Percentiles rank a stretch among this genome's conserved stretches.
These are phyloP conservation scores for Graphilbum sp. DNA, from an alignment of 2,329 filamentous ascomycete species.

Conservation along the genomic window DNA sequence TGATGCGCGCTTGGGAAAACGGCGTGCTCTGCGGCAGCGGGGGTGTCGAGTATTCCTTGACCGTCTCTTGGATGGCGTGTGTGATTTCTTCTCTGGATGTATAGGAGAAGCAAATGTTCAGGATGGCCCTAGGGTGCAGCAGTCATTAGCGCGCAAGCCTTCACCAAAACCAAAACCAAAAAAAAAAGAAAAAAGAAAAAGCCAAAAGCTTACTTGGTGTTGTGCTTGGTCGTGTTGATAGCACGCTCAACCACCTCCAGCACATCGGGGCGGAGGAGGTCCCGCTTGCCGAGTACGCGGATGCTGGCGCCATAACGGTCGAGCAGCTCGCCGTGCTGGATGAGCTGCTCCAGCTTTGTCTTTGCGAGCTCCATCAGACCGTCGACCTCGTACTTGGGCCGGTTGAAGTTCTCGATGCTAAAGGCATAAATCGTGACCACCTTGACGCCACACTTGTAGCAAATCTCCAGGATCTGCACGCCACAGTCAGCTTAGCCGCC, in stretches of 20 bases:
- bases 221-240: constrained; percentile 71
- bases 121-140: constrained; percentile 25
- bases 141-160: no score
- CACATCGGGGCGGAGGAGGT: constrained; percentile 74
- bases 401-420: constrained; percentile 97
- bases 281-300: constrained; percentile 68
- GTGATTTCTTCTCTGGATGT: constrained; percentile 94
- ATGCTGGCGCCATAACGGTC: constrained; percentile 85
- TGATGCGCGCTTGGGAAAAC: constrained; percentile 79
- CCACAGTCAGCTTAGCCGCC: constrained; percentile 8
- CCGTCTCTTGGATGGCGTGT: constrained; percentile 70
- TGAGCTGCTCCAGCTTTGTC: constrained; percentile 79
- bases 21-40: constrained; percentile 47
- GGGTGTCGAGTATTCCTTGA: constrained; percentile 69
- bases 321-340: constrained; percentile 82
- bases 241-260: constrained; percentile 76
- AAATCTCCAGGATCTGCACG: constrained; percentile 77
- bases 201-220: constrained; percentile 47
- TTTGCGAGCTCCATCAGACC: constrained; percentile 96
- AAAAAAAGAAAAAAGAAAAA: background rate
- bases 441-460: constrained; percentile 93
- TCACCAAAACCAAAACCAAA: background rate
- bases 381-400: constrained; percentile 90
- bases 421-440: constrained; percentile 97
- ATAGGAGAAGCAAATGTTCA: constrained; percentile 97